Base-by-base conservation (phyloP, 2,329 filamentous ascomycete genomes). In the Epichloe typhina region DNA sequence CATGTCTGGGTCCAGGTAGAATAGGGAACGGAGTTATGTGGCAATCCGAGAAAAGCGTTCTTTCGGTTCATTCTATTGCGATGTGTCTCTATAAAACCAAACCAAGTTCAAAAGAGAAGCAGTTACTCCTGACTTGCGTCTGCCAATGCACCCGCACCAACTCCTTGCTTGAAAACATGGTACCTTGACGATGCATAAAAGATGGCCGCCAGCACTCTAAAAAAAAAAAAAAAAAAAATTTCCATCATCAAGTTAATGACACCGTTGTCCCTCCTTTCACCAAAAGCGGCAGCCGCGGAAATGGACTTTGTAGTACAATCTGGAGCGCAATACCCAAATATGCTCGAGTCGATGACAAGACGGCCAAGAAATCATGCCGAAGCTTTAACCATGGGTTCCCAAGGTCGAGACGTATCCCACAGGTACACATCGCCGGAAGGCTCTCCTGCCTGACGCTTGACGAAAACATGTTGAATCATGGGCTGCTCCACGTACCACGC, bases 381-480 rank as follows among this genome's bases (percentile, higher is more conserved):
- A 8, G 66, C 68, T 54, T 64, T 67, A n/a, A 70, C 63, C 64
- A 71, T 68, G 8, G 69, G 69, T 54, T 71, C 69, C 69, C 69
- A 71, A 37, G 69, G 69, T 35, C 60, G 58, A 15, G 64, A 60
- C 56, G 67, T 53, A 52, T 71, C 69, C 69, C 69, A 71, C 39
- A 71, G 59, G 50, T 70, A 71, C 21, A 69, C 60, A 45, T 69
- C 64, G 9, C 64, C 66, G 2, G 56, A 49, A 5, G 59, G 59
- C 43, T 67, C 64, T 49, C 61, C 62, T 8, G 60, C 59, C 17
- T 63, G 40, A 19, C 63, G 59, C 56, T 67, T 68, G 37, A 70
- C 66, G 44, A 68, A 63, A 21, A 69, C 62, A 49, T 66, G 65
- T 31, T 64, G 59, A 46, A 66, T 61, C 6, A 64, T 26, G 19